Base-by-base conservation (phyloP, 148 eudicot species). In the Drosera capensis region DNA sequence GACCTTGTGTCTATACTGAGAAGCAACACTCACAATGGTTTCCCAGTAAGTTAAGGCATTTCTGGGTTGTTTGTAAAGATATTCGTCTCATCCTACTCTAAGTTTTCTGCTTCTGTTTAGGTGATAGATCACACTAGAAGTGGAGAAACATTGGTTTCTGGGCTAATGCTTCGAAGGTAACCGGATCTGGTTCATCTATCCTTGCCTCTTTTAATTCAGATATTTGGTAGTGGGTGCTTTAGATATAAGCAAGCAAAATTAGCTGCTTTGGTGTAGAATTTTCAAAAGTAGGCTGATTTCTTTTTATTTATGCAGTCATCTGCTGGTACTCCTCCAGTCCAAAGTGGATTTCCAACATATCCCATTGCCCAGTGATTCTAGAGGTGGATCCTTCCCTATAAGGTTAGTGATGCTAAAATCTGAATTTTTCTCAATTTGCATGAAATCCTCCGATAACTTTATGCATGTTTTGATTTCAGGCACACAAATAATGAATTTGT, bases 331-430 rank as follows among this genome's bases (percentile, higher is more conserved):
- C 58, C 75, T 90, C 53, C 97, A 84, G 65, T 80, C 97, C 28
- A 90, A 90, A 62, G 84, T 81, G 46, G 97, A 90, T 62, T 90
- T 90, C 63, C 97, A 90, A 57, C 95, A 78, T 56, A 90, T 92
- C 67, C 83, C 93, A 19, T 62, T 90, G 59, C 79, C 95, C 38
- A 57, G 65, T 65, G 94, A 80, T 71, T 55, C 80, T 43, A 73
- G 87, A 68, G 77, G 74, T 43, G 93, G 81, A 47, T 65, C 94
- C 40, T 46, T 77, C 43, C 97, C 86, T 29, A 73, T 78, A 60
- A 84, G 97, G 97, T 77, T 65, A 44, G 62, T 54, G 42, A 35
- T 46, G 20, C 15, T 58, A 5, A 56, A 54, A 36, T 40, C 14
- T 47, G n/a, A n/a, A n/a, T 18, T 11, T 11, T 20, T 16, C 29